Evolutionary conservation across 2,329 filamentous ascomycete genomes (phyloP), one percentile per base, ranked within the genome.

Genomic region (Microcera coccophila): DNA sequence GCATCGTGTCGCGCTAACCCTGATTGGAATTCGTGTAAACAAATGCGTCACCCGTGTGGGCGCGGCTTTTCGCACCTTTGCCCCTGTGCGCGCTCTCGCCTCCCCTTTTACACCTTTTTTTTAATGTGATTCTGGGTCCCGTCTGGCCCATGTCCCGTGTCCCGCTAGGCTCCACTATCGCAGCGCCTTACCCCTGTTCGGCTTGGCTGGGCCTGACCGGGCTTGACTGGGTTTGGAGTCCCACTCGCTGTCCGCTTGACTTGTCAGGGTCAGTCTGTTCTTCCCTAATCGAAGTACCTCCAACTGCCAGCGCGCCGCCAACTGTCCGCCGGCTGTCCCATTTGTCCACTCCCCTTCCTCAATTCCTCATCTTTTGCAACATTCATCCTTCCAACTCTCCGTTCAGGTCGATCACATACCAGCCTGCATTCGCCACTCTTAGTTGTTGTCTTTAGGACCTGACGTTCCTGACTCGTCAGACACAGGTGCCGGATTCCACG

Each of bases 41-140:
- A 66, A 64, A 65, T 63, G 62, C 61, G 59, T 62, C 60, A 63
- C 57, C 56, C 49, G 42, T 49, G 38, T 49, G 39, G 38, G 39
- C 47, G 52, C 45, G 50, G 34, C 34, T 32, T 32, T 8, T 32
- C 8, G 11, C n/a, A n/a, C n/a, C n/a, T n/a, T n/a, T n/a, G n/a
- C n/a, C n/a, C n/a, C n/a, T n/a, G n/a, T n/a, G n/a, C n/a, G n/a
- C n/a, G n/a, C n/a, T n/a, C n/a, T n/a, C n/a, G n/a, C n/a, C n/a
- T n/a, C n/a, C n/a, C n/a, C n/a, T n/a, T n/a, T n/a, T n/a, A n/a
- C n/a, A n/a, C n/a, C n/a, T n/a, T n/a, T n/a, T n/a, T n/a, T n/a
- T n/a, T n/a, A n/a, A n/a, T n/a, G n/a, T n/a, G n/a, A n/a, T n/a
- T n/a, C n/a, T n/a, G n/a, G n/a, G n/a, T n/a, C n/a, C 7, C 22